Conservation (phyloP, 192 early-diverging fungal genomes). For the Coemansia sp. region DNA sequence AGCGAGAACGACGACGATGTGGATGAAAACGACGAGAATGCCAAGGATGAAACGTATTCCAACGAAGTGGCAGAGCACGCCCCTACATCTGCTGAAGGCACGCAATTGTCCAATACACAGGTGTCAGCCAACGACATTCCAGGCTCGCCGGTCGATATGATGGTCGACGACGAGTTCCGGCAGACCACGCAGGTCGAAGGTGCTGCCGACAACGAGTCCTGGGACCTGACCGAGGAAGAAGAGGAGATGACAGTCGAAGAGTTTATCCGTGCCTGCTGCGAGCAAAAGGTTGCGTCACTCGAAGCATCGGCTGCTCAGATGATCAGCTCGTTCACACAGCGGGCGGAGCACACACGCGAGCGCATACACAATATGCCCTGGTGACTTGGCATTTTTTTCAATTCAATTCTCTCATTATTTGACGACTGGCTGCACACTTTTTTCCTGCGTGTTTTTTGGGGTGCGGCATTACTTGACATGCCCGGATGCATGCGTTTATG, state of each 20-base stretch:
- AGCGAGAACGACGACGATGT: background rate
- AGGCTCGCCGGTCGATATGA: slow-evolving; percentile 5
- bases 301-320: slow-evolving; percentile 43
- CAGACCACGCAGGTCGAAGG: slow-evolving; percentile 21
- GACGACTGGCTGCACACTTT: background rate
- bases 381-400: background rate
- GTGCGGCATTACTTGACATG: too few relatives aligned
- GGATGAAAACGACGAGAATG: slow-evolving; percentile 19
- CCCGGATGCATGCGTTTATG: too few relatives aligned
- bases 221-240: slow-evolving; percentile 43
- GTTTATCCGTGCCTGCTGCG: slow-evolving; percentile 51
- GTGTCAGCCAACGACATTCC: background rate
- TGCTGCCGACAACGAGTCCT: slow-evolving; percentile 12
- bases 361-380: slow-evolving; percentile 33
- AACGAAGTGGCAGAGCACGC: background rate
- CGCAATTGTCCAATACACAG: slow-evolving; percentile 6
- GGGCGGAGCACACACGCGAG: slow-evolving; percentile 41
- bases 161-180: slow-evolving; percentile 18
- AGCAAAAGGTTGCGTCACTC: slow-evolving; percentile 33
- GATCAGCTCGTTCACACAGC: slow-evolving; percentile 41
- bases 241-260: slow-evolving; percentile 51
- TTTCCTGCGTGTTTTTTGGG: too few relatives aligned
- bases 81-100: background rate
- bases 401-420: background rate
- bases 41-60: slow-evolving; percentile 8